A percentile compares a stretch with the other conserved stretches of the same genome.
Conservation (phyloP, 805 yeast genomes). For the Cyberlindnera sargentensis region DNA sequence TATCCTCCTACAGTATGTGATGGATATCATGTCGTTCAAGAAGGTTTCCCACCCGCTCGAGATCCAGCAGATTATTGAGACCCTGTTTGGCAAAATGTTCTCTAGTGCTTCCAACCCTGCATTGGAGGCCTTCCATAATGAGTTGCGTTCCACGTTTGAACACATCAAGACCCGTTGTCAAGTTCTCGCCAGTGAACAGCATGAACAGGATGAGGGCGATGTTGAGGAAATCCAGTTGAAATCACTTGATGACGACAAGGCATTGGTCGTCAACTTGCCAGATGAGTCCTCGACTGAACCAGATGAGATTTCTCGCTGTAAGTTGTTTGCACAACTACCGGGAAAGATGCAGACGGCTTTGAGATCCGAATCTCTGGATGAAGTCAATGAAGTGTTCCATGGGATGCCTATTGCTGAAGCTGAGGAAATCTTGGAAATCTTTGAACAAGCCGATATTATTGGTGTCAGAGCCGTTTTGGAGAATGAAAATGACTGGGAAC, state of each 20-base stretch:
- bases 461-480: conserved; percentile 74
- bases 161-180: conserved; percentile 77
- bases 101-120: conserved; percentile 45
- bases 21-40: conserved; percentile 31
- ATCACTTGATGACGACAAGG: conserved; percentile 77
- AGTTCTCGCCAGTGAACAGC: conserved; percentile 40
- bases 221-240: conserved; percentile 75
- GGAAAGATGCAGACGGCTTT: conserved; percentile 67
- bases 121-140: conserved; percentile 58
- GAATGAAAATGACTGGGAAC: conserved; percentile 61
- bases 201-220: conserved; percentile 37
- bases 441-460: conserved; percentile 77
- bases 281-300: conserved; percentile 40
- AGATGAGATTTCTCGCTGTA: conserved; percentile 36
- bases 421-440: conserved; percentile 63
- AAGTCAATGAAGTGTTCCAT: conserved; percentile 77
- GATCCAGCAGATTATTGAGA: conserved; percentile 41
- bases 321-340: conserved; percentile 52
- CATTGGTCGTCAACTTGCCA: conserved; percentile 67
- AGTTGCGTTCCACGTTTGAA: conserved; percentile 62
- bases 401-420: conserved; percentile 70
- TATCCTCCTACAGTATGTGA: conserved; percentile 66
- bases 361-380: conserved; percentile 62
- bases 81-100: conserved; percentile 61
- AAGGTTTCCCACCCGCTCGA: conserved; percentile 28